A percentile compares a stretch with the other conserved stretches of the same genome.
These are phyloP conservation scores for Lenwebbia sp. DNA, from an alignment of 345 rosid species.

Conservation along the genomic window DNA sequence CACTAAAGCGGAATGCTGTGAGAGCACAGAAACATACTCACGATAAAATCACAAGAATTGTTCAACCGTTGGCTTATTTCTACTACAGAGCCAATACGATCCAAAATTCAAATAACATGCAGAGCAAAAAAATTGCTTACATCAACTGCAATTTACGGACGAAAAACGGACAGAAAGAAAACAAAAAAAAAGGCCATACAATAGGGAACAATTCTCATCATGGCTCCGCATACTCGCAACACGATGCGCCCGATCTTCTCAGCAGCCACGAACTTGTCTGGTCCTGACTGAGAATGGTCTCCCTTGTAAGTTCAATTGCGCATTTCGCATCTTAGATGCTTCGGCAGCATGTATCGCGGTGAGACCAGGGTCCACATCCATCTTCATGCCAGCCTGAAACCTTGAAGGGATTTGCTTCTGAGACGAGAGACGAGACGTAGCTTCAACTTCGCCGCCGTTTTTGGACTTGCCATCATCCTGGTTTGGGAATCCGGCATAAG, in stretches of 20 bases:
- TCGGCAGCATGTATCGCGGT: not conserved
- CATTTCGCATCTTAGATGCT: not conserved
- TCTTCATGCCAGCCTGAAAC: conserved; percentile 20
- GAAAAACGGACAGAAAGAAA: not conserved
- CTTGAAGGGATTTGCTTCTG: conserved; percentile 11
- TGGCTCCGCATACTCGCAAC: not conserved
- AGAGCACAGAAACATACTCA: not conserved
- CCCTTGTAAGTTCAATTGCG: too few relatives aligned
- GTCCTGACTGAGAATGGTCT: conserved; percentile 51
- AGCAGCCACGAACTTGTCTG: conserved; percentile 53
- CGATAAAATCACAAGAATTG: not conserved
- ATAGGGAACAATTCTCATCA: not conserved
- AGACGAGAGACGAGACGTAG: not conserved
- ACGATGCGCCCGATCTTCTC: conserved; percentile 5
- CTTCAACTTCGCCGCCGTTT: not conserved
- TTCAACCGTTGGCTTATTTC: not conserved
- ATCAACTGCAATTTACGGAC: not conserved
- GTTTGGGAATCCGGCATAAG: not conserved
- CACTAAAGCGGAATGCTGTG: not conserved
- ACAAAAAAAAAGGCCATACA: not conserved
- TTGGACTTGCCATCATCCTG: not conserved
- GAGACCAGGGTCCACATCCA: conserved; percentile 2
- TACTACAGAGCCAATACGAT: not conserved
- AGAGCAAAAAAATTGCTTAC: not conserved
- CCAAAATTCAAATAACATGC: not conserved